Evolutionary conservation across 441 rosid genomes (phyloP).

Genomic region (Mallotus japonicus): DNA sequence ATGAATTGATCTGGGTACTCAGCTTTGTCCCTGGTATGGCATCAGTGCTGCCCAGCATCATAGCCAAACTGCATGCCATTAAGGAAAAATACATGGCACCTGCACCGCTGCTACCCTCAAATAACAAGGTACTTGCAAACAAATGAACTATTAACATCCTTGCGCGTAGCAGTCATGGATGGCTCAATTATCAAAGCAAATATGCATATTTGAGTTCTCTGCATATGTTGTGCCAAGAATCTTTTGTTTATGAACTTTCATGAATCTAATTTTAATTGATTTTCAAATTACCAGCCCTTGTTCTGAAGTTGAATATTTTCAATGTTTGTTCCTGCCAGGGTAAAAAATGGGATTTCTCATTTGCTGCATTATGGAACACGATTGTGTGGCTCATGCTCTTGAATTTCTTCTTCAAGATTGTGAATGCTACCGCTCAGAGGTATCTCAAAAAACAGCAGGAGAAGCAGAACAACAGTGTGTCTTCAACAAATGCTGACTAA

Average conservation of each 20-base stretch:
- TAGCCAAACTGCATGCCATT: constrained; percentile 53
- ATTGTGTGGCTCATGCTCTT: constrained; percentile 95
- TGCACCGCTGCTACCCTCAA: constrained; percentile 43
- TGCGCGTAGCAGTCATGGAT: not conserved
- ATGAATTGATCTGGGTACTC: constrained; percentile 75
- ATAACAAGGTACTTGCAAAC: constrained; percentile 45
- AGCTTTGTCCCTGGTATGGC: constrained; percentile 74
- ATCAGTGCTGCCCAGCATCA: constrained; percentile 52
- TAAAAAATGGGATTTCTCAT: constrained; percentile 80
- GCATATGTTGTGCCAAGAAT: too few relatives aligned
- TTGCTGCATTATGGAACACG: constrained; percentile 83
- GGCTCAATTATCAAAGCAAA: not conserved
- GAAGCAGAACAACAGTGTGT: constrained; percentile 36
- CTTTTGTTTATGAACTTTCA: too few relatives aligned
- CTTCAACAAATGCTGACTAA: constrained; percentile 36
- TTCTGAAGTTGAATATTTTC: not conserved
- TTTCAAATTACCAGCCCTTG: too few relatives aligned
- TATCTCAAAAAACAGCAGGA: constrained; percentile 78
- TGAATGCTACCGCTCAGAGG: constrained; percentile 75
- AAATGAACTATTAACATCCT: not conserved
- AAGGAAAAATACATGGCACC: constrained; percentile 67
- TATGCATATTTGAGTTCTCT: too few relatives aligned
- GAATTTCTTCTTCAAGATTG: constrained; percentile 85
- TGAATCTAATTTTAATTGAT: not conserved
- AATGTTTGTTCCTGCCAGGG: constrained; percentile 35